Conservation (phyloP, 1,284 basidiomycete species). For the Vanrija humicola region DNA sequence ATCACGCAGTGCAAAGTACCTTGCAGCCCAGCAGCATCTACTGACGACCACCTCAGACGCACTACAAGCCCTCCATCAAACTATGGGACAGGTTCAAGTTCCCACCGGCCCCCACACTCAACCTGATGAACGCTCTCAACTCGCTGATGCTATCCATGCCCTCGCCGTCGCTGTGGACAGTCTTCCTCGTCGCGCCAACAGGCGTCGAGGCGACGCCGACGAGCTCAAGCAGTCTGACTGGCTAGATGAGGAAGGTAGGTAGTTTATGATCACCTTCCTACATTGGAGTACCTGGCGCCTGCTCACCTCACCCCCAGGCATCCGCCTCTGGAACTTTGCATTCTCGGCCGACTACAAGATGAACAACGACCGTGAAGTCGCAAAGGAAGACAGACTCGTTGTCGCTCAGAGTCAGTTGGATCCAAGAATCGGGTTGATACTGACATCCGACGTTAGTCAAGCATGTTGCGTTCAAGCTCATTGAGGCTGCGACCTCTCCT, state of each 20-base stretch:
- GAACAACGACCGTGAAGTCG: neutral
- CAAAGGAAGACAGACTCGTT: neutral
- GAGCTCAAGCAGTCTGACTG: slow-evolving; percentile 5
- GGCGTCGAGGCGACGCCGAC: neutral
- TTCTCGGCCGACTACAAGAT: neutral
- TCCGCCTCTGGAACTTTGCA: slow-evolving; percentile 8
- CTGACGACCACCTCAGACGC: neutral
- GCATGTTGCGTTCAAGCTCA: slow-evolving; percentile 5
- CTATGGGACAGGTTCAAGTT: slow-evolving; percentile 2
- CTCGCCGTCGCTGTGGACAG: neutral
- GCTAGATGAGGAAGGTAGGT: slow-evolving; percentile 9
- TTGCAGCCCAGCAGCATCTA: neutral
- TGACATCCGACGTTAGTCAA: slow-evolving; percentile 1
- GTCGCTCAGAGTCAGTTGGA: neutral
- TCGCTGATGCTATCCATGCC: neutral
- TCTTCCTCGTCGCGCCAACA: neutral
- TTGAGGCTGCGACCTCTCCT: slow-evolving; percentile 1
- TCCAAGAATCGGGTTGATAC: neutral
- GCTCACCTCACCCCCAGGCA: slow-evolving; percentile 3
- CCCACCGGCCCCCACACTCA: slow-evolving; percentile 4
- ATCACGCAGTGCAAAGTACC: slow-evolving; percentile 1
- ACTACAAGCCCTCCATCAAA: neutral
- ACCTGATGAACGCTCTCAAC: neutral
- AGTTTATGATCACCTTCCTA: too few relatives aligned
- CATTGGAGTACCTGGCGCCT: too few relatives aligned